Evolutionary conservation across 2,329 filamentous ascomycete genomes (phyloP).

Genomic region (Tolypocladium inflatum): DNA sequence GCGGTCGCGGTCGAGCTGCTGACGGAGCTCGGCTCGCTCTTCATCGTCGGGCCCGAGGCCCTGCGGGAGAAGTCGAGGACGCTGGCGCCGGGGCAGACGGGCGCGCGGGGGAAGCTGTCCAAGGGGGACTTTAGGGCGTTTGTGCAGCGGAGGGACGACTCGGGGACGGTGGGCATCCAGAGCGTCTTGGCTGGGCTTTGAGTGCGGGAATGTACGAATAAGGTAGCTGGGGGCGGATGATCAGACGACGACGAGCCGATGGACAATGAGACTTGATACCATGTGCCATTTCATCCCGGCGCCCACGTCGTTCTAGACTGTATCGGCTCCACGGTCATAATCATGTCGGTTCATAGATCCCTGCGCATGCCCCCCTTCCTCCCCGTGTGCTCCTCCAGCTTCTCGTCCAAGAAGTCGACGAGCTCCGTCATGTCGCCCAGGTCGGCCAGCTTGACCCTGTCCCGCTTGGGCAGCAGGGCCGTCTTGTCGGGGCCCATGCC

Average conservation of each 20-base stretch:
- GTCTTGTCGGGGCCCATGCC: conserved; percentile 44
- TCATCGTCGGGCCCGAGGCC: conserved; percentile 82
- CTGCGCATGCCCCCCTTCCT: conserved; percentile 19
- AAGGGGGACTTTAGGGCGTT: conserved; percentile 74
- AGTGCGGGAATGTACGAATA: background rate
- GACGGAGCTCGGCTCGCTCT: conserved; percentile 88
- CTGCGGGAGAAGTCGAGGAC: conserved; percentile 60
- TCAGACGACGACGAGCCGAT: background rate
- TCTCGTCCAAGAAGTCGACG: conserved; percentile 50
- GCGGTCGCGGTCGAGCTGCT: conserved; percentile 70
- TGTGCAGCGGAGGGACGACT: conserved; percentile 78
- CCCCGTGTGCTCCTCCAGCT: conserved; percentile 26
- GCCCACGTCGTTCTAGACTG: background rate
- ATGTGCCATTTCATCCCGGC: background rate
- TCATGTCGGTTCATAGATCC: conserved; percentile 16
- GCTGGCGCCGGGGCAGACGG: conserved; percentile 32
- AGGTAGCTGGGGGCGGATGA: background rate
- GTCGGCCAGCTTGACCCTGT: conserved; percentile 39
- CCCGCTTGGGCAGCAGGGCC: conserved; percentile 44
- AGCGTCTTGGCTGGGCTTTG: conserved; percentile 62
- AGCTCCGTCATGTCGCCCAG: conserved; percentile 46
- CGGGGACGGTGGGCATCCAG: conserved; percentile 70
- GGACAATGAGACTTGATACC: background rate
- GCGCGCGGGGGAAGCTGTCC: conserved; percentile 42
- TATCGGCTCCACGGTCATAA: background rate